Conservation (phyloP, 1,284 basidiomycete species). For the Sporisorium graminicola region DNA sequence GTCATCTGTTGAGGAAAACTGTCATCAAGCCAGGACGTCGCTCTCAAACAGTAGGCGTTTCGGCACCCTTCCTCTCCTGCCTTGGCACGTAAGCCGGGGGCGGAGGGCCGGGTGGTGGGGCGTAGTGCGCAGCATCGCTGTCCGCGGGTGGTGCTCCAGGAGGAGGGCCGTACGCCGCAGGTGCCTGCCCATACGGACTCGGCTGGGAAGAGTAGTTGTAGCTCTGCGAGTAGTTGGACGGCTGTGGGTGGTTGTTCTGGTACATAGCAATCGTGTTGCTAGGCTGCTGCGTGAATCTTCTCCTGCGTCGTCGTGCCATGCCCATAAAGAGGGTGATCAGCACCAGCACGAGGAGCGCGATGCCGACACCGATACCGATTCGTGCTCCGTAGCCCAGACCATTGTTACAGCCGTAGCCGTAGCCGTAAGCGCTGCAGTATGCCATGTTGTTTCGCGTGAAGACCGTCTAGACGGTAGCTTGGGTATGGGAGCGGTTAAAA, state of each 20-base stretch:
- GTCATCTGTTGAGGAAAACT: background rate
- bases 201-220: slow-evolving; percentile 34
- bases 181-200: slow-evolving; percentile 20
- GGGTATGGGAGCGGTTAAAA: too few species aligned
- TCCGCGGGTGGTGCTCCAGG: slow-evolving; percentile 22
- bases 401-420: slow-evolving; percentile 20
- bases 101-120: slow-evolving; percentile 38
- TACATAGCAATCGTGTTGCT: slow-evolving; percentile 32
- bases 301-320: slow-evolving; percentile 20
- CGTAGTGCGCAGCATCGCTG: slow-evolving; percentile 33
- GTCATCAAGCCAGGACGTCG: background rate
- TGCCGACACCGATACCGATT: slow-evolving; percentile 41
- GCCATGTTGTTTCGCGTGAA: slow-evolving; percentile 10
- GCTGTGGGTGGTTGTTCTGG: slow-evolving; percentile 24
- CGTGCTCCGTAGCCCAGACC: slow-evolving; percentile 34
- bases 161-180: slow-evolving; percentile 30
- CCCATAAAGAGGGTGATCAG: slow-evolving; percentile 19
- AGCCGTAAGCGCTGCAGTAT: slow-evolving; percentile 14
- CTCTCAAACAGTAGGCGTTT: slow-evolving; percentile 23
- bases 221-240: slow-evolving; percentile 19
- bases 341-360: slow-evolving; percentile 24
- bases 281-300: slow-evolving; percentile 23
- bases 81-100: slow-evolving; percentile 45
- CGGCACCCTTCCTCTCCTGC: slow-evolving; percentile 26
- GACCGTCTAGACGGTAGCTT: background rate